phyloP scores from a whole-genome alignment of 768 basidiomycete genomes.

The Naematelia encephala region DNA sequence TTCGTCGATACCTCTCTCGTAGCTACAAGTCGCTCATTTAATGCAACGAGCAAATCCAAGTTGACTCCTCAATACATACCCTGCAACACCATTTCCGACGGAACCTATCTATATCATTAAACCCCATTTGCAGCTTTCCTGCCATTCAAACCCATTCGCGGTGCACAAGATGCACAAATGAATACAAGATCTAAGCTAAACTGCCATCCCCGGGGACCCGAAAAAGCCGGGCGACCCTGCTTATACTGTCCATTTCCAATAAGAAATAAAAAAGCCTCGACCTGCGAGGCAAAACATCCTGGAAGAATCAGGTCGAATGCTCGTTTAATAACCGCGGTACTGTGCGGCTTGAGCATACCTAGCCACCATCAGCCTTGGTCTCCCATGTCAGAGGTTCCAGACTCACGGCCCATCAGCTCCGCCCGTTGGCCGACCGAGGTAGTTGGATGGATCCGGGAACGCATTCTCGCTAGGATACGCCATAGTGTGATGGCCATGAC shows the following conservation, averaged over 20 bases:
- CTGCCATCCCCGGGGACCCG: no score
- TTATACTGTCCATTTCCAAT: neutral
- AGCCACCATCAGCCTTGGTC: neutral
- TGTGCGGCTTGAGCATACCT: slow-evolving; percentile 44
- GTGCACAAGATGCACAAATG: no score
- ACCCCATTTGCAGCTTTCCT: no score
- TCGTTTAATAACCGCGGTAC: slow-evolving; percentile 27
- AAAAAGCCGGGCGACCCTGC: no score
- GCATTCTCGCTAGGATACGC: slow-evolving; percentile 33
- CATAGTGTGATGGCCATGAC: slow-evolving; percentile 25
- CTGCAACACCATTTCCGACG: no score
- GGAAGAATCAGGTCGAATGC: neutral
- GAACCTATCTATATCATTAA: no score
- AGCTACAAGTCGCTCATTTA: no score
- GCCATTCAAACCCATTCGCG: no score
- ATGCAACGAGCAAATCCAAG: no score
- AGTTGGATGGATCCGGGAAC: slow-evolving; percentile 15
- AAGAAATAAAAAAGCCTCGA: neutral
- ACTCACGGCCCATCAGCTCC: slow-evolving; percentile 45
- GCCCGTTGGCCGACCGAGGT: slow-evolving; percentile 43
- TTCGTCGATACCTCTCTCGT: no score
- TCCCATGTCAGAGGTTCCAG: neutral
- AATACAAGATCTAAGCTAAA: no score
- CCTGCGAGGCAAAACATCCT: neutral
- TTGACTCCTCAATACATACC: no score